A percentile compares a stretch with the other conserved stretches of the same genome.
Evolutionary conservation across 345 rosid species (phyloP).

Genomic region (Geranium brycei): DNA sequence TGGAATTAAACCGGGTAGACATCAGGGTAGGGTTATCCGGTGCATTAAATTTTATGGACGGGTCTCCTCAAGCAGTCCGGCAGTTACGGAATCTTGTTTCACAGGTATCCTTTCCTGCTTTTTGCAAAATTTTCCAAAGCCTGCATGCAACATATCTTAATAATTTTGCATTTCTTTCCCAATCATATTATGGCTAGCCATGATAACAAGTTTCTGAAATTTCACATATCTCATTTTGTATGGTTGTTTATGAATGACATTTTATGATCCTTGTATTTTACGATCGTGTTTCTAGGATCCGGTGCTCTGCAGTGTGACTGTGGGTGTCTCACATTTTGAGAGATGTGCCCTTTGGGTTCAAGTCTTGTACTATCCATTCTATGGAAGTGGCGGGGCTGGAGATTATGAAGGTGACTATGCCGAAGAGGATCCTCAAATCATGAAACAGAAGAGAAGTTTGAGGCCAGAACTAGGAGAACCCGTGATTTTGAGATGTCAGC

Average conservation of each 20-base stretch:
- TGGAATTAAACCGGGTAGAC: slow-evolving; percentile 82
- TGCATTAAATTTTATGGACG: slow-evolving; percentile 85
- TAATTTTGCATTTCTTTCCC: background rate
- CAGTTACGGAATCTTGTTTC: slow-evolving; percentile 87
- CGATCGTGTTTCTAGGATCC: slow-evolving; percentile 53
- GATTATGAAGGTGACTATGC: slow-evolving; percentile 80
- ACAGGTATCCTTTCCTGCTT: slow-evolving; percentile 47
- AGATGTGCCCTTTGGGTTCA: slow-evolving; percentile 95
- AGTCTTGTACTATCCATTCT: slow-evolving; percentile 88
- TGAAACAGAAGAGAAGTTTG: slow-evolving; percentile 70
- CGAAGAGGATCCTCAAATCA: slow-evolving; percentile 78
- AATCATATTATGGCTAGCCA: no score
- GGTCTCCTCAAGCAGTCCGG: slow-evolving; percentile 92
- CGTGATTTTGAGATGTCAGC: slow-evolving; percentile 92
- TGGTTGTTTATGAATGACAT: background rate
- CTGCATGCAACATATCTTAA: background rate
- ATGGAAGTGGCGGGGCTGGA: slow-evolving; percentile 65
- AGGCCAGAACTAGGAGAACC: slow-evolving; percentile 90
- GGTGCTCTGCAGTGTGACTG: slow-evolving; percentile 81
- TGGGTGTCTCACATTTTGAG: slow-evolving; percentile 92
- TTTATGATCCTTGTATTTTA: slow-evolving; percentile 9
- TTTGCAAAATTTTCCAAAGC: slow-evolving; percentile 2
- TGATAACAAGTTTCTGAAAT: background rate
- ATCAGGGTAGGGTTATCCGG: slow-evolving; percentile 92
- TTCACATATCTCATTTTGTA: background rate